These are phyloP conservation scores for Pezicula radicicola DNA, from an alignment of 2,329 filamentous ascomycete species.

Conservation along the genomic window DNA sequence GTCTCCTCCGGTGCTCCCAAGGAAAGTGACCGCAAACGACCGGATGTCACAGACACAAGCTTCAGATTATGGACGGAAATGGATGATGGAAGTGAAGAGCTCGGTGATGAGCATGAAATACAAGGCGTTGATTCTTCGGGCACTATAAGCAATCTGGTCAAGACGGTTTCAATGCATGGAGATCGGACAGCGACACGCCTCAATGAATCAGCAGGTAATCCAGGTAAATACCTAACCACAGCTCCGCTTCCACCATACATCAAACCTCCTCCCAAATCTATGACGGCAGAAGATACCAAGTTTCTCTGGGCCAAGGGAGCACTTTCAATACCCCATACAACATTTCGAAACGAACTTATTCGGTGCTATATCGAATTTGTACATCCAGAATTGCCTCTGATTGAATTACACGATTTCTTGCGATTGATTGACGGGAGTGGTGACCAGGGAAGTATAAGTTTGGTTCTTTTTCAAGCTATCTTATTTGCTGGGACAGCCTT, in stretches of 20 bases:
- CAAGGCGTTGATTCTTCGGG: not conserved
- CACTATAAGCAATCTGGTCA: not conserved
- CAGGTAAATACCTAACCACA: not conserved
- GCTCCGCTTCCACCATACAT: not conserved
- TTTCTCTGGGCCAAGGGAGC: conserved; percentile 83
- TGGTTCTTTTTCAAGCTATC: conserved; percentile 85
- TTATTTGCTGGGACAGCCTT: conserved; percentile 90
- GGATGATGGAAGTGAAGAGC: not conserved
- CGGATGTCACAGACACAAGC: no score
- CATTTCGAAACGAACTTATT: conserved; percentile 74
- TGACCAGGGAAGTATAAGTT: conserved; percentile 66
- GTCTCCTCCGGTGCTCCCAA: no score
- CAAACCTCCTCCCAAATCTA: not conserved
- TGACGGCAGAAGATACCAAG: conserved; percentile 29
- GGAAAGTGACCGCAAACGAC: no score
- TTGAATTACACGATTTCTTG: conserved; percentile 63
- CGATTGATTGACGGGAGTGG: conserved; percentile 63
- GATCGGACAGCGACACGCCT: not conserved
- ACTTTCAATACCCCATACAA: conserved; percentile 65
- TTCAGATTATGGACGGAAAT: no score
- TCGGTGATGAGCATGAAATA: not conserved
- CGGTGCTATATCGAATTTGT: conserved; percentile 83
- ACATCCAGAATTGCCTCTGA: conserved; percentile 84
- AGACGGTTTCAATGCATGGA: not conserved
- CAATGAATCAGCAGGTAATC: not conserved